Conservation (phyloP, 257 asterid species). For the Vinca minor region DNA sequence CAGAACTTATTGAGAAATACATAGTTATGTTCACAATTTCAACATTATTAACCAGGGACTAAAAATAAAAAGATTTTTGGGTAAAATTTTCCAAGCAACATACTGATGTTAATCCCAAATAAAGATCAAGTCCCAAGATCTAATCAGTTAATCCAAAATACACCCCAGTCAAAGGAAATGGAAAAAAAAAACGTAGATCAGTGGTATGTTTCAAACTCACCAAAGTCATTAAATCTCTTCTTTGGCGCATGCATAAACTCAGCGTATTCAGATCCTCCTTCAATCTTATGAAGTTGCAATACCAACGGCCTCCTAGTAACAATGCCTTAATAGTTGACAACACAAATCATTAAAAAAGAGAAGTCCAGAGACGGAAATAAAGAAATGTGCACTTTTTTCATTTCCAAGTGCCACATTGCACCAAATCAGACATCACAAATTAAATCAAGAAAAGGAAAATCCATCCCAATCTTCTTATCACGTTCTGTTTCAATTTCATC, state of each 20-base stretch:
- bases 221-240: constrained; percentile 64
- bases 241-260: constrained; percentile 88
- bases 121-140: background rate
- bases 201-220: constrained; percentile 31
- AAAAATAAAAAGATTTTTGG: background rate
- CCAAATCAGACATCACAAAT: background rate
- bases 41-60: background rate
- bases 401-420: background rate
- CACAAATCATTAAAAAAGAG: constrained; percentile 4
- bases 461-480: background rate
- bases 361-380: background rate
- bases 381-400: background rate
- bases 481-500: background rate
- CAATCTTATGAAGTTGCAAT: constrained; percentile 86
- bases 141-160: background rate
- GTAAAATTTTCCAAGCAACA: background rate
- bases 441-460: background rate
- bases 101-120: background rate
- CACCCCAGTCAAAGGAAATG: background rate
- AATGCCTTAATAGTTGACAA: constrained; percentile 46
- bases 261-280: constrained; percentile 77
- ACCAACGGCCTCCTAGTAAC: constrained; percentile 98
- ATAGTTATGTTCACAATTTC: background rate
- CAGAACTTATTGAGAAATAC: background rate
- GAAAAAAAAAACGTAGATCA: background rate